Base-by-base conservation (phyloP, 306 rosid species). In the Elaeagnus macrophylla region DNA sequence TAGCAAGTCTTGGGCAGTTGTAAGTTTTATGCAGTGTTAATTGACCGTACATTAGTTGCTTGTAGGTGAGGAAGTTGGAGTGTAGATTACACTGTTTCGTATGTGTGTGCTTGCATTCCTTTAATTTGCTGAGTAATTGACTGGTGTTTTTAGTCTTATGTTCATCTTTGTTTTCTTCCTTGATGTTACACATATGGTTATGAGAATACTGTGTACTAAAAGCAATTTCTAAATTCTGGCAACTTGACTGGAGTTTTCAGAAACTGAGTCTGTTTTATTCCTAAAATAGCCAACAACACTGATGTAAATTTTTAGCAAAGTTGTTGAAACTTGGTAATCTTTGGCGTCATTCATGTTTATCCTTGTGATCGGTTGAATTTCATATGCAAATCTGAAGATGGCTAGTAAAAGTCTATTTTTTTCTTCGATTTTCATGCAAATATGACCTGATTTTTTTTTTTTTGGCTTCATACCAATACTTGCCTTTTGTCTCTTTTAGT, bases 1-100 rank as follows among this genome's bases (percentile, higher is more conserved):
- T 91, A 6, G 64, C 88, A 54, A 83, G 69, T 72, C 86, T 86
- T 60, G 91, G 83, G 58, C 95, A 86, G 64, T 19, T 90, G 97
- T 86, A 75, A 86, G 97, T 83, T 25, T 25, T 25, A 25, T 25
- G 32, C 53, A 20, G 39, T 4, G 47, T 44, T 38, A 32, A 8
- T 45, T 9, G 39, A 42, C 10, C 4, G 41, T 8, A 62, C 51
- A 61, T 65, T 25, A 16, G 54, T 38, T 17, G 32, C 39, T 20
- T 0, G 37, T 48, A 25, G 4, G 4, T 25, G 32, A 25, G 32
- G 32, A 25, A 25, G 4, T 25, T 25, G 2, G 32, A 20, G 32
- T 25, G 32, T 25, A 25, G 32, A 25, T 25, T 54, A 17, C 10
- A 39, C 10, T 8, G 35, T n/a, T 14, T 1, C 0, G 11, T 42